Evolutionary conservation across 73 alveolate genomes (phyloP), one percentile per base, ranked within the genome.

Genomic region (Paramecium primaurelia): DNA sequence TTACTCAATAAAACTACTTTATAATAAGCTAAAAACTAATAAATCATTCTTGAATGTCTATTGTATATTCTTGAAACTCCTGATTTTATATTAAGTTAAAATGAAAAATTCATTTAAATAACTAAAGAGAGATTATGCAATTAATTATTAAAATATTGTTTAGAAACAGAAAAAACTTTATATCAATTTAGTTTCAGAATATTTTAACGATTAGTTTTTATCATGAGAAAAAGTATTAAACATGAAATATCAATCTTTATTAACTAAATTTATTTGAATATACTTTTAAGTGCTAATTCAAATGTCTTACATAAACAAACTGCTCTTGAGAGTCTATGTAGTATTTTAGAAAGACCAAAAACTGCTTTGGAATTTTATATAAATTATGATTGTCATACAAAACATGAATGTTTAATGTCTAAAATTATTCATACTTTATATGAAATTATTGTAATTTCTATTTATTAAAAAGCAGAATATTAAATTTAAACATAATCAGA

Each of bases 181-280:
- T 68, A 59, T 51, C 25, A 77, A 47, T 83, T 44, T n/a, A 71
- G 92, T 28, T 89, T 89, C 77, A 59, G 92, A 18, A 89, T 89
- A 2, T 89, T 89, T 60, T 28, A 71, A 45, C 14, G 64, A 44
- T 83, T 89, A 22, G 85, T 89, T 12, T 42, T 22, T 5, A 71
- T 51, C 11, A 77, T 71, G 73, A 89, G 88, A 34, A 83, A 71
- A 22, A 37, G 49, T 8, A 42, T 89, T 22, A 89, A 89, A 71
- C 54, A 89, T 69, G 94, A 89, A 89, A 89, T 89, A 25, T 73
- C 94, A 0, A 89, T 89, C 2, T 89, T 89, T 38, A 89, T 89
- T 9, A 89, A 89, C 9, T 25, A 89, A 71, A 89, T 89, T 7
- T 89, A 59, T 83, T 71, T 89, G 20, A 47, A 69, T 18, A 20